Conservation (phyloP, 208 protist genomes). For the Zelonia costaricensis region DNA sequence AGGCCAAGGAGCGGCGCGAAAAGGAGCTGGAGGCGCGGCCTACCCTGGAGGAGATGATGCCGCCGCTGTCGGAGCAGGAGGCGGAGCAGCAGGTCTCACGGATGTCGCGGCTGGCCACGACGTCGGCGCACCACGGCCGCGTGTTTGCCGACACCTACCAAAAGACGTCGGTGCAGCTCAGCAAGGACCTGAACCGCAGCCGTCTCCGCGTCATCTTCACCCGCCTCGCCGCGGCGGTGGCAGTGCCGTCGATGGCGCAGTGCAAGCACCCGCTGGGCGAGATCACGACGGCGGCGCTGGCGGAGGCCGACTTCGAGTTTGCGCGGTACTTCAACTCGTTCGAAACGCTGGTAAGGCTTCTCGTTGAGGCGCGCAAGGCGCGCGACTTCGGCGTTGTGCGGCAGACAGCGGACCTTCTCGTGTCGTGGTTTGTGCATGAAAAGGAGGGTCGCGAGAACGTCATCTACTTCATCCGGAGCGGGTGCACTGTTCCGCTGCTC, state of each 20-base stretch:
- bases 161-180: conserved; percentile 49
- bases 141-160: conserved; percentile 82
- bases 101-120: conserved; percentile 40
- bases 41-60: conserved; percentile 53
- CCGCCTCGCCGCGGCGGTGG: conserved; percentile 39
- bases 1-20: conserved; percentile 37
- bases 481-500: conserved; percentile 43
- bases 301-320: conserved; percentile 74
- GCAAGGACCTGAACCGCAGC: conserved; percentile 79
- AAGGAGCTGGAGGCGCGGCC: conserved; percentile 24
- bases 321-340: conserved; percentile 82
- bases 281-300: conserved; percentile 36
- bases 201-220: conserved; percentile 60
- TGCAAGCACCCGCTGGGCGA: conserved; percentile 73
- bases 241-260: conserved; percentile 32
- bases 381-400: conserved; percentile 47
- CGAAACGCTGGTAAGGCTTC: conserved; percentile 51
- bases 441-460: conserved; percentile 61
- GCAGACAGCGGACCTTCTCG: conserved; percentile 39
- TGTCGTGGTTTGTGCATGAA: conserved; percentile 48
- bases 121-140: conserved; percentile 53
- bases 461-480: conserved; percentile 64
- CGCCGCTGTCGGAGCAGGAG: conserved; percentile 43
- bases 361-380: conserved; percentile 61
- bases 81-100: conserved; percentile 63